phyloP scores from a whole-genome alignment of 192 early-diverging fungal genomes.

The Gaertneriomyces sp. region DNA sequence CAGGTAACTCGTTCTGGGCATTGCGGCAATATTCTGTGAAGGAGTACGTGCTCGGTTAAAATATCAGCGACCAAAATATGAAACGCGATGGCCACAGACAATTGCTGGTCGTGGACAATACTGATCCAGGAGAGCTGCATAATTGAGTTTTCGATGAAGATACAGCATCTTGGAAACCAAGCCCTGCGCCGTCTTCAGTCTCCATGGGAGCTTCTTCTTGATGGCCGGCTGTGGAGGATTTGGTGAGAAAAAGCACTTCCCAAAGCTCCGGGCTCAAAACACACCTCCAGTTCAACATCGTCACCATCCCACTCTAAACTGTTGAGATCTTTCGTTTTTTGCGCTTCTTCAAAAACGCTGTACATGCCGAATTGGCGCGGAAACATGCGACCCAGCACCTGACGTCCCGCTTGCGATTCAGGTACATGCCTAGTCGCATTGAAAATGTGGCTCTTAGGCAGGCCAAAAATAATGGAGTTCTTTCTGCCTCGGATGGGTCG shows the following conservation, averaged over 20 bases:
- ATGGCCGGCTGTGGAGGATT: not conserved
- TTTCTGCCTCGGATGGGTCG: conserved; percentile 15
- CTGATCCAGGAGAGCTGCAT: conserved; percentile 24
- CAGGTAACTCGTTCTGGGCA: too few species aligned
- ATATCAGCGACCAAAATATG: too few species aligned
- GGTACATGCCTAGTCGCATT: not conserved
- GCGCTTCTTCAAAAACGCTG: not conserved
- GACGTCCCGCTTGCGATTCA: not conserved
- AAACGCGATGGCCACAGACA: too few species aligned
- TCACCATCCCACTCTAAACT: not conserved
- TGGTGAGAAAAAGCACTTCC: not conserved
- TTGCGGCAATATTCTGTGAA: too few species aligned
- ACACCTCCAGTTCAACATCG: not conserved
- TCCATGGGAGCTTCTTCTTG: conserved; percentile 20
- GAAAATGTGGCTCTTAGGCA: conserved; percentile 30
- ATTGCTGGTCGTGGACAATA: conserved; percentile 26
- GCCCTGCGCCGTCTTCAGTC: conserved; percentile 21
- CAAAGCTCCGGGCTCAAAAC: not conserved
- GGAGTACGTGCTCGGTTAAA: too few species aligned
- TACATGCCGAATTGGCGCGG: conserved; percentile 11
- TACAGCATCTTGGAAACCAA: conserved; percentile 20
- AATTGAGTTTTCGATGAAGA: conserved; percentile 32
- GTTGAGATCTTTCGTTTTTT: not conserved
- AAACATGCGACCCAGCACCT: conserved; percentile 2
- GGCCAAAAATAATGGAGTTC: conserved; percentile 22